Evolutionary conservation across 805 yeast species (phyloP).

Genomic region (Yarrowia phangngaensis): DNA sequence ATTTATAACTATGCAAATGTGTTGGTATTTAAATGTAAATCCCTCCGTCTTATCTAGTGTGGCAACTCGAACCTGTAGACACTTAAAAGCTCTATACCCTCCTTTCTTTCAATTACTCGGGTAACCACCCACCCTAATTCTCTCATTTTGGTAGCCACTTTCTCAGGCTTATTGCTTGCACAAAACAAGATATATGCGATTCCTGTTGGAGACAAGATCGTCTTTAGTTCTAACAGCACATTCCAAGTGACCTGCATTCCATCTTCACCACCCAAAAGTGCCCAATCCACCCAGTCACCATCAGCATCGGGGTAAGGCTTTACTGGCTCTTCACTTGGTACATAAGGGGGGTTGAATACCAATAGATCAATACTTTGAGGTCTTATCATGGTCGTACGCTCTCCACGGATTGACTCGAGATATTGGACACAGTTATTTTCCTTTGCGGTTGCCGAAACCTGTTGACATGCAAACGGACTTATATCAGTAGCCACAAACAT

Average conservation of each 20-base stretch:
- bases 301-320: constrained; percentile 62
- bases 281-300: constrained; percentile 78
- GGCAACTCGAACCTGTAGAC: constrained; percentile 54
- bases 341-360: constrained; percentile 94
- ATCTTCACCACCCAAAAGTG: constrained; percentile 80
- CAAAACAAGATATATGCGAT: constrained; percentile 86
- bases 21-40: too few species aligned
- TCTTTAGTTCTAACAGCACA: constrained; percentile 54
- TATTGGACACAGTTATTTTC: constrained; percentile 34
- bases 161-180: constrained; percentile 78
- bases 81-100: constrained; percentile 93
- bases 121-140: constrained; percentile 52
- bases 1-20: constrained; percentile 1
- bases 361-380: constrained; percentile 58
- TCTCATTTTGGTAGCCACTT: constrained; percentile 50
- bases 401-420: constrained; percentile 54
- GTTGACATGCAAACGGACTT: constrained; percentile 68
- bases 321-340: constrained; percentile 61
- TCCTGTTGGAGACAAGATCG: constrained; percentile 55
- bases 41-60: neutral
- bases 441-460: constrained; percentile 47
- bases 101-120: constrained; percentile 63
- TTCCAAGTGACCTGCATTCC: constrained; percentile 84
- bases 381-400: constrained; percentile 52
- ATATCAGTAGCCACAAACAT: constrained; percentile 70